These are phyloP conservation scores for Colletotrichum limetticola DNA, from an alignment of 2,329 filamentous ascomycete species.

Conservation along the genomic window DNA sequence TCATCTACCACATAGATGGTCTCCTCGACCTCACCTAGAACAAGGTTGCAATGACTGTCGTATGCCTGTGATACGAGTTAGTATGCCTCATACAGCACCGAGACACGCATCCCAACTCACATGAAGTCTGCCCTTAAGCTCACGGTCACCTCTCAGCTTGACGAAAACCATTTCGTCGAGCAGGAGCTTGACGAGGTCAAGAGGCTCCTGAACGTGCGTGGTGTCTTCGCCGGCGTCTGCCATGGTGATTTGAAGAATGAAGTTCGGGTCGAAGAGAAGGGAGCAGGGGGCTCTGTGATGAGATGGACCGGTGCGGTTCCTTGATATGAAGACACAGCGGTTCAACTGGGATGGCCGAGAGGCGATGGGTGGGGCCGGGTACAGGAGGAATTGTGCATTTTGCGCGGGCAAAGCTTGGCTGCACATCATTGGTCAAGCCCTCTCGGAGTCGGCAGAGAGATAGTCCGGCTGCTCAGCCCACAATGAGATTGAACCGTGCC, in stretches of 20 bases:
- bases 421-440: background rate
- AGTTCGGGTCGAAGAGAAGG: background rate
- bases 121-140: constrained; percentile 94
- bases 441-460: constrained; percentile 3
- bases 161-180: constrained; percentile 97
- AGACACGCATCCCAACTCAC: constrained; percentile 64
- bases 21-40: constrained; percentile 96
- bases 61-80: constrained; percentile 75
- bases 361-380: constrained; percentile 26
- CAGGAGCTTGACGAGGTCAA: constrained; percentile 93
- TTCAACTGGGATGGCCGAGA: constrained; percentile 27
- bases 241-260: constrained; percentile 63
- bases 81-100: constrained; percentile 5
- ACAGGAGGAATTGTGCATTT: constrained; percentile 27
- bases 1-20: constrained; percentile 95
- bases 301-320: background rate
- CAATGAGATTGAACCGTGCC: background rate
- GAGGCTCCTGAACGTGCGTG: constrained; percentile 84
- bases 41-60: constrained; percentile 97
- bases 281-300: background rate
- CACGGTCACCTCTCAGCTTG: constrained; percentile 93
- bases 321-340: constrained; percentile 14
- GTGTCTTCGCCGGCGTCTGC: constrained; percentile 83
- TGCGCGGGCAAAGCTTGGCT: background rate
- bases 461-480: constrained; percentile 22